These are phyloP conservation scores for Miamiensis avidus DNA, from an alignment of 169 alveolate species.

Conservation along the genomic window DNA sequence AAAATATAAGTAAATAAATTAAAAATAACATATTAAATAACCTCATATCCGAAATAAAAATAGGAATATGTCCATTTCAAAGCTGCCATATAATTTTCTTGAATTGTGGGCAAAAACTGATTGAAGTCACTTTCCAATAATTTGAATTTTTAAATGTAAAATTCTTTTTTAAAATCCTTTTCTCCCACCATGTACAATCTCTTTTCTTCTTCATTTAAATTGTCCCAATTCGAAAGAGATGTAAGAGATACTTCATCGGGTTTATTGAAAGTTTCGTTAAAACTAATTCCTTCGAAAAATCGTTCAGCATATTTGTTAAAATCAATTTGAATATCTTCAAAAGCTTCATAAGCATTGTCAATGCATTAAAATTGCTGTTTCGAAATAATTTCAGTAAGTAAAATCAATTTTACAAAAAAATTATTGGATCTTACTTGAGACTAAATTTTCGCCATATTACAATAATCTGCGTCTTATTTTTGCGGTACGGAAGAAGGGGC, in stretches of 20 bases:
- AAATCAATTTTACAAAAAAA: too few species aligned
- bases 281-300: neutral
- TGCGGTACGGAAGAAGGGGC: too few species aligned
- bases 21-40: too few species aligned
- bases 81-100: neutral
- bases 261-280: neutral
- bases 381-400: too few species aligned
- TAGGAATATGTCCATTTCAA: neutral
- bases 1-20: too few species aligned
- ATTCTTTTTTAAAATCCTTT: neutral
- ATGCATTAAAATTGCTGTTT: neutral
- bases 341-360: neutral
- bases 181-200: neutral
- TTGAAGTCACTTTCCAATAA: neutral
- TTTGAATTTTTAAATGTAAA: too few species aligned
- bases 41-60: neutral
- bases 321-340: neutral
- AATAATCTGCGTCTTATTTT: too few species aligned
- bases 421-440: too few species aligned
- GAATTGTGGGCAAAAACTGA: neutral
- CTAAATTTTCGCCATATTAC: too few species aligned
- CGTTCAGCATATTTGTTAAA: neutral
- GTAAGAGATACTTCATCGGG: neutral
- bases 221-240: neutral
- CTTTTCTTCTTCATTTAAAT: neutral